Percentiles rank a stretch among this genome's conserved stretches.
Conservation (phyloP, 1,284 basidiomycete species). For the Leccinum solheimii region DNA sequence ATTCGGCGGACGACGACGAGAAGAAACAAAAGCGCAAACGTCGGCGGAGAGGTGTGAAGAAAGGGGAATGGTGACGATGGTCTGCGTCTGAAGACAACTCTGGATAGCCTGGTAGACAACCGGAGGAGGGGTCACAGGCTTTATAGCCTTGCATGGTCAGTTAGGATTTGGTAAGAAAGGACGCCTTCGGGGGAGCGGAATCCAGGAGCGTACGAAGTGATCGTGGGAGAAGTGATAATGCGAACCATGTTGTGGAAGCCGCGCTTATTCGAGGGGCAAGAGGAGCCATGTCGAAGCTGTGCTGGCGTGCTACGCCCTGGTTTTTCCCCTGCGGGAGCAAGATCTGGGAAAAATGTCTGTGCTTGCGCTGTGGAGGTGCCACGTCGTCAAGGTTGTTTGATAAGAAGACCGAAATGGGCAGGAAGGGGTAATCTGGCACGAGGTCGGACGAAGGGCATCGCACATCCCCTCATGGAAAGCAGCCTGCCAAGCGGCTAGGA, state of each 20-base stretch:
- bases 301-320: slow-evolving; percentile 28
- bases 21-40: not conserved
- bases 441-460: slow-evolving; percentile 24
- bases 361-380: slow-evolving; percentile 24
- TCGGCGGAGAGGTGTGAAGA: not conserved
- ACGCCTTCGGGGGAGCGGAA: slow-evolving; percentile 34
- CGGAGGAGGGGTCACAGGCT: slow-evolving; percentile 18
- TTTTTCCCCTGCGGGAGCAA: slow-evolving; percentile 27
- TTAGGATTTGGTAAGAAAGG: slow-evolving; percentile 34
- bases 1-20: not conserved
- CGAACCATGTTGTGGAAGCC: slow-evolving; percentile 15
- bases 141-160: slow-evolving; percentile 29
- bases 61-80: not conserved
- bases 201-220: slow-evolving; percentile 32
- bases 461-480: slow-evolving; percentile 30
- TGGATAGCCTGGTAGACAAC: slow-evolving; percentile 1
- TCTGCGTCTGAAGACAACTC: not conserved
- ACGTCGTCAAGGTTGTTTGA: slow-evolving; percentile 30
- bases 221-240: slow-evolving; percentile 34
- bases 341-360: slow-evolving; percentile 22
- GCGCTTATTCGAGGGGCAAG: slow-evolving; percentile 4
- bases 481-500: slow-evolving; percentile 20
- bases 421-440: slow-evolving; percentile 31
- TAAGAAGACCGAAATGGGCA: slow-evolving; percentile 30
- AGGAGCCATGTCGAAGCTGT: slow-evolving; percentile 26